Evolutionary conservation across 176 grass and related monocot species (phyloP).

Genomic region (Carex kokanica): DNA sequence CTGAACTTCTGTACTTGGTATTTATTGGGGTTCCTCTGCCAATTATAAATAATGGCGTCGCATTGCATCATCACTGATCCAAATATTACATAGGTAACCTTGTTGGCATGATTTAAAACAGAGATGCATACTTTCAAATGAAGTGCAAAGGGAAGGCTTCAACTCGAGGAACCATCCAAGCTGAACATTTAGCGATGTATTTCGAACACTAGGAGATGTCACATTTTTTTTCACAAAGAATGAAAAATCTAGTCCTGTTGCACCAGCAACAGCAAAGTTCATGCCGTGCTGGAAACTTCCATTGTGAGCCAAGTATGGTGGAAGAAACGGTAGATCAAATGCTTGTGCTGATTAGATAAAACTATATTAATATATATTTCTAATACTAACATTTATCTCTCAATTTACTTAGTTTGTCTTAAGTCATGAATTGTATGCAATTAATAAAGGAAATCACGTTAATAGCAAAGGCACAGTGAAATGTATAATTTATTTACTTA

Average conservation of each 20-base stretch:
- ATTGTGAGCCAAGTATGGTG: conserved; percentile 32
- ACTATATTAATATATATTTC: background rate
- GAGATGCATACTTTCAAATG: conserved; percentile 14
- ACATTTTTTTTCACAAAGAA: conserved; percentile 18
- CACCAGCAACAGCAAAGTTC: conserved; percentile 45
- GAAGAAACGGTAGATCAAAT: conserved; percentile 26
- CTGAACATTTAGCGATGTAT: conserved; percentile 38
- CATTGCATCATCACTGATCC: too few relatives aligned
- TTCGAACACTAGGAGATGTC: background rate
- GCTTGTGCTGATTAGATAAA: conserved; percentile 23
- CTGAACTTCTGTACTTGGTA: background rate
- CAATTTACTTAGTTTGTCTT: background rate
- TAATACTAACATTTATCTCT: background rate
- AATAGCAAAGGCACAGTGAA: background rate
- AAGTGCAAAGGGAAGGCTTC: conserved; percentile 35
- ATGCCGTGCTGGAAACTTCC: conserved; percentile 33
- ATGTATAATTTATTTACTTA: background rate
- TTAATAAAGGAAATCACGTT: background rate
- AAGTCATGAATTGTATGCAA: background rate
- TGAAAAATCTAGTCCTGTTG: conserved; percentile 22
- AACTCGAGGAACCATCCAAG: conserved; percentile 41
- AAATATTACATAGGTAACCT: too few relatives aligned
- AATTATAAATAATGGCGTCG: too few relatives aligned
- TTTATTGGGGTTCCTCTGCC: too few relatives aligned
- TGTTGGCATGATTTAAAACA: background rate